Evolutionary conservation across 2,329 filamentous ascomycete species (phyloP).

Genomic region (Chlorencoelia australis): DNA sequence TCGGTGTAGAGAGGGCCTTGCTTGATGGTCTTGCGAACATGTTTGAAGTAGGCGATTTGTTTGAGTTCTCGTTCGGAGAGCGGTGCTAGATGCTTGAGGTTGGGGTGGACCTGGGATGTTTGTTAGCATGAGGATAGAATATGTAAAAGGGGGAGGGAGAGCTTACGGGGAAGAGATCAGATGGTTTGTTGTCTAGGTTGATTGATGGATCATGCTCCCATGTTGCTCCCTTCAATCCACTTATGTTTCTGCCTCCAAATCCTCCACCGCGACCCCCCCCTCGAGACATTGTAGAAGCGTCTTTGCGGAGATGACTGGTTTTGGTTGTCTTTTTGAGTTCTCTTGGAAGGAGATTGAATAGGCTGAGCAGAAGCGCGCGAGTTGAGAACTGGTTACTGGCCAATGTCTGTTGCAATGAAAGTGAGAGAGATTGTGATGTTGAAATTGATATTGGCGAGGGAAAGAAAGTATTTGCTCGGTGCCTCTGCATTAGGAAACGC

Average conservation of each 20-base stretch:
- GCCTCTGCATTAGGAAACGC: no score
- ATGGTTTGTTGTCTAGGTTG: slow-evolving; percentile 31
- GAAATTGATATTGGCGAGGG: no score
- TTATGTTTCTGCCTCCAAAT: slow-evolving; percentile 14
- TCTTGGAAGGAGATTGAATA: no score
- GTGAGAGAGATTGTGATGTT: no score
- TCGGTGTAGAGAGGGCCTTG: slow-evolving; percentile 46
- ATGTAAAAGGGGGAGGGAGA: slow-evolving; percentile 8
- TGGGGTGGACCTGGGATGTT: slow-evolving; percentile 21
- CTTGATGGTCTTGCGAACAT: slow-evolving; percentile 43
- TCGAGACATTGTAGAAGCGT: no score
- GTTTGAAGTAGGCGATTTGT: slow-evolving; percentile 39
- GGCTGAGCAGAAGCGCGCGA: no score
- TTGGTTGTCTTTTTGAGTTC: no score
- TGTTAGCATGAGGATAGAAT: no score
- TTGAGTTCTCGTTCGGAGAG: slow-evolving; percentile 35
- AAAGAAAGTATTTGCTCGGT: no score
- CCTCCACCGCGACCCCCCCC: slow-evolving; percentile 20
- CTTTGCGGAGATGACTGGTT: no score
- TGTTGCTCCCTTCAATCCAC: slow-evolving; percentile 24
- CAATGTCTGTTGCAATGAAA: no score
- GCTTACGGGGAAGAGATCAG: slow-evolving; percentile 37
- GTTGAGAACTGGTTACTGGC: no score
- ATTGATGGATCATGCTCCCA: slow-evolving; percentile 24
- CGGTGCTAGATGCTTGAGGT: slow-evolving; percentile 29